Evolutionary conservation across 108 stramenopile species (phyloP).

Genomic region (Nannochloropsis salina): DNA sequence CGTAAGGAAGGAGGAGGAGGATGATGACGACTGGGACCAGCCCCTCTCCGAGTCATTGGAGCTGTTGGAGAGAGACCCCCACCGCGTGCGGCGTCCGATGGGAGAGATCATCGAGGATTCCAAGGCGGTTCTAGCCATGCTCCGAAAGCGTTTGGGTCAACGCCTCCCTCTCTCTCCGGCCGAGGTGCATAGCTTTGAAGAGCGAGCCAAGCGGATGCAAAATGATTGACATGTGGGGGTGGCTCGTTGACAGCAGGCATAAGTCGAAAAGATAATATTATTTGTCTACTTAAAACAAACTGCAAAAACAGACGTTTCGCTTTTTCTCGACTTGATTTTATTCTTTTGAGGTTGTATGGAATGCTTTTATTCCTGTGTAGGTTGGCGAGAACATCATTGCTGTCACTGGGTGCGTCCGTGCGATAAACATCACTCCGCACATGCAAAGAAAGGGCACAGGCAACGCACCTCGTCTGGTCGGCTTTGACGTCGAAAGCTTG

Average conservation of each 20-base stretch:
- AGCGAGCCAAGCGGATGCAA: not conserved
- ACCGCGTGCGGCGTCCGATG: not conserved
- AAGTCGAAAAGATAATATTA: no score
- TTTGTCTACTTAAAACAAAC: no score
- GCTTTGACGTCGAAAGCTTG: not conserved
- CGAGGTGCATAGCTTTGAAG: conserved; percentile 17
- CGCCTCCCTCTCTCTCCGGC: not conserved
- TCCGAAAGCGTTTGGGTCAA: not conserved
- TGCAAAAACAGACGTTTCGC: no score
- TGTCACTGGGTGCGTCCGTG: no score
- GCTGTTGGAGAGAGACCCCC: not conserved
- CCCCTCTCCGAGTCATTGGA: not conserved
- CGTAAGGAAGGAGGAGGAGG: not conserved
- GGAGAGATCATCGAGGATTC: conserved; percentile 9
- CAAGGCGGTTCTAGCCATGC: not conserved
- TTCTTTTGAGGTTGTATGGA: no score
- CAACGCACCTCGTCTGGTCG: not conserved
- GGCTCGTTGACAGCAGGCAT: no score
- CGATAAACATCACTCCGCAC: no score
- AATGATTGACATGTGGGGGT: not conserved
- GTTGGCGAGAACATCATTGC: no score
- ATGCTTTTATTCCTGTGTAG: no score
- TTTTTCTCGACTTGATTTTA: no score
- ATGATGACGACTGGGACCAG: not conserved
- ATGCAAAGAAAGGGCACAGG: no score